Base-by-base conservation (phyloP, 2,329 filamentous ascomycete species). In the Diaporthe vaccinii region DNA sequence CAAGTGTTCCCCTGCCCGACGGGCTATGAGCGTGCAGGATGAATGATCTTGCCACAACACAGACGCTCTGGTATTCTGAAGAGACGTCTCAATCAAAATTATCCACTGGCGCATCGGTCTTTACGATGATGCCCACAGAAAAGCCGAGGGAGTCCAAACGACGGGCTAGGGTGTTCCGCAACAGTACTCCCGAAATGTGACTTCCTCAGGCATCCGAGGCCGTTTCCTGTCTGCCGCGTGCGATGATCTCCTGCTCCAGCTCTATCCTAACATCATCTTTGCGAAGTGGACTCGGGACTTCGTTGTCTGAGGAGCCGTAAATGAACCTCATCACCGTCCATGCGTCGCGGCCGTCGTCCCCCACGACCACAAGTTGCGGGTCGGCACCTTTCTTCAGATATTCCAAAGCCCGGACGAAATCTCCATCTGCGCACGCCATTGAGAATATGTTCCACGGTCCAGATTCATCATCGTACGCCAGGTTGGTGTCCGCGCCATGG, bases 381-480 rank as follows among this genome's bases (percentile, higher is more conserved):
- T 69, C 22, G 10, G 65, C 65, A 7, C 65, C 65, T 0, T 1
- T 28, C 34, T 2, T 4, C 8, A 69, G n/a, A 14, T 69, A 69
- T 2, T 41, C 1, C 49, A 55, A n/a, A 1, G 65, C 46, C 4
- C 1, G 39, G 1, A 31, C 9, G 15, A 55, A 53, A 2, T 12
- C 2, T 0, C n/a, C n/a, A 3, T 53, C 49, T 14, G 65, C 46
- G 25, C 34, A 41, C 1, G 65, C 49, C 65, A 69, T 55, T 25
- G 34, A 10, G 14, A 69, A 41, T n/a, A 69, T 14, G 8, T 34
- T 69, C 65, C 65, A 69, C 12, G 65, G 49, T 4, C 65, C 65
- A 4, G 34, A 10, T 2, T 10, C 1, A 2, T 2, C 28, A 3
- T 0, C 1, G 8, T 7, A 69, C 0, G 1, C 15, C 34, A 20